Percentiles rank a stretch among this genome's conserved stretches.
Conservation (phyloP, 106 monocot genomes). For the Alisma plantagoaquatica region DNA sequence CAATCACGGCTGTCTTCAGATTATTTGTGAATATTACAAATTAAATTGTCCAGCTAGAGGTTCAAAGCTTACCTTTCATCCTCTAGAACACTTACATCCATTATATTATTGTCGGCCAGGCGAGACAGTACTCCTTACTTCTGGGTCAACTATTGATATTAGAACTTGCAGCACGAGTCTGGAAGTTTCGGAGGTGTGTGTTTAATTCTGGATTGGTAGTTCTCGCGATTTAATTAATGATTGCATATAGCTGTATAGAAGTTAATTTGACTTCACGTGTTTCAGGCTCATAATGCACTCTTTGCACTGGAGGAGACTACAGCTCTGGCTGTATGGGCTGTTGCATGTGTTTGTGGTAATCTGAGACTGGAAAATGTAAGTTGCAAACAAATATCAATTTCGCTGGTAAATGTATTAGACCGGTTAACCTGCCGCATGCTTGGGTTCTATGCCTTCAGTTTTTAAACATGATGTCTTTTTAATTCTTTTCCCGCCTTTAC, state of each 20-base stretch:
- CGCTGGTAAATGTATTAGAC: too few species aligned
- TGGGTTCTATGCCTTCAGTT: too few species aligned
- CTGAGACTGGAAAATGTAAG: slow-evolving; percentile 97
- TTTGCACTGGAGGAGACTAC: slow-evolving; percentile 89
- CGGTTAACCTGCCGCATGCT: too few species aligned
- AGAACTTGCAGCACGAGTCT: slow-evolving; percentile 63
- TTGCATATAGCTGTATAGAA: too few species aligned
- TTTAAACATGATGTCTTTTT: too few species aligned
- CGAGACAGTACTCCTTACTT: slow-evolving; percentile 78
- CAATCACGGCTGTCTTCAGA: slow-evolving; percentile 66
- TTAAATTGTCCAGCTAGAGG: slow-evolving; percentile 76
- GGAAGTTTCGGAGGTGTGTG: slow-evolving; percentile 72
- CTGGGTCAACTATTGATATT: slow-evolving; percentile 77
- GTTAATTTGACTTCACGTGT: not conserved
- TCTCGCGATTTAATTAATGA: too few species aligned
- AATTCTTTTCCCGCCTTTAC: too few species aligned
- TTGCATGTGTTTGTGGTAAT: slow-evolving; percentile 92
- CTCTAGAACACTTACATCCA: slow-evolving; percentile 89
- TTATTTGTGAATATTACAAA: slow-evolving; percentile 78
- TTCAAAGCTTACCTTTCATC: slow-evolving; percentile 73
- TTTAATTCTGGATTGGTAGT: too few species aligned
- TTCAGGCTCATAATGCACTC: slow-evolving; percentile 66
- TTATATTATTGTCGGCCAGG: slow-evolving; percentile 73
- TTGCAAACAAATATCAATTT: not conserved
- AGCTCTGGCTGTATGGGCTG: slow-evolving; percentile 81